A percentile compares a stretch with the other conserved stretches of the same genome.
These are phyloP conservation scores for Acer yangbiense DNA, from an alignment of 345 rosid species.

Conservation along the genomic window DNA sequence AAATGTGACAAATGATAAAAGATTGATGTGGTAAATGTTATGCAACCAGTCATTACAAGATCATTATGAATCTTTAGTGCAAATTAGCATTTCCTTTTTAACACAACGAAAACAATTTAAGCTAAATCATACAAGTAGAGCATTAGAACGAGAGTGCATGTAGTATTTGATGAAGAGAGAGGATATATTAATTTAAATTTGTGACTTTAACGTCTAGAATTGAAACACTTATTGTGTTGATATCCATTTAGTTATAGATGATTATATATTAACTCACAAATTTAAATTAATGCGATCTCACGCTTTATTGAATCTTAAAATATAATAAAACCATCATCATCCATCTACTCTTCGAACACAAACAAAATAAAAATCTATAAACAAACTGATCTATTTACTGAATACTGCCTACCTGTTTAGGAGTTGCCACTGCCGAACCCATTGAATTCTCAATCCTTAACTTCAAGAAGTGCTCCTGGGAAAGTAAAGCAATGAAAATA, in stretches of 20 bases:
- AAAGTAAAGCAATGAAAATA: conserved; percentile 6
- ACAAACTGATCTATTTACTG: not conserved
- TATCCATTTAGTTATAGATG: not conserved
- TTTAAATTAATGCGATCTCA: not conserved
- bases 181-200: not conserved
- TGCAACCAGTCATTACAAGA: too few species aligned
- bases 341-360: not conserved
- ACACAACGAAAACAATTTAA: too few species aligned
- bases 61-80: too few species aligned
- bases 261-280: too few species aligned
- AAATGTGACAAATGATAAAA: too few species aligned
- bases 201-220: not conserved
- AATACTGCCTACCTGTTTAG: conserved; percentile 65
- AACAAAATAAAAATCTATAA: not conserved
- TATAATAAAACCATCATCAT: not conserved
- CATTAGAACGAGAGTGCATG: too few species aligned
- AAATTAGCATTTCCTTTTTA: too few species aligned
- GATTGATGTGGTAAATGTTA: too few species aligned
- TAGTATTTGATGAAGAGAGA: too few species aligned
- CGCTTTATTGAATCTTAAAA: not conserved
- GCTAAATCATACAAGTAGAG: too few species aligned
- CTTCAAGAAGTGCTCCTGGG: conserved; percentile 88
- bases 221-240: too few species aligned
- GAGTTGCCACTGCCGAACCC: conserved; percentile 75
- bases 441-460: conserved; percentile 82